These are phyloP conservation scores for Eucalyptus albens DNA, from an alignment of 345 rosid species.

Conservation along the genomic window DNA sequence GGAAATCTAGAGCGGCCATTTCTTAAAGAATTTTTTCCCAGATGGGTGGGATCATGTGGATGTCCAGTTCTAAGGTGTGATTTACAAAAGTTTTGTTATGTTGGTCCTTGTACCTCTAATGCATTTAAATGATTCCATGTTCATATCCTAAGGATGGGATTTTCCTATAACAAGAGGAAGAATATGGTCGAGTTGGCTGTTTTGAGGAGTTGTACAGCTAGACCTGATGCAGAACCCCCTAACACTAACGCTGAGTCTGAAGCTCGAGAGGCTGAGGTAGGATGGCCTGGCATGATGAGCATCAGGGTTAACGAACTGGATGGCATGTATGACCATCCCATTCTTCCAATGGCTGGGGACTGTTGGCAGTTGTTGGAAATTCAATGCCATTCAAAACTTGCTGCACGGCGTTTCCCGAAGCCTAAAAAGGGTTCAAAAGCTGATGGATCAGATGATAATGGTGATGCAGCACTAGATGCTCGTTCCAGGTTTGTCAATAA, in stretches of 20 bases:
- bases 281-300: constrained; percentile 99
- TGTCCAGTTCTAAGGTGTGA: constrained; percentile 83
- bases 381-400: constrained; percentile 92
- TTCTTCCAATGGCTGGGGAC: constrained; percentile 92
- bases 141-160: constrained; percentile 64
- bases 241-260: constrained; percentile 63
- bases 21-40: constrained; percentile 84
- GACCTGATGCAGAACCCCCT: constrained; percentile 41
- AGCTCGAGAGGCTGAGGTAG: constrained; percentile 72
- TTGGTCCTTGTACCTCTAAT: background rate
- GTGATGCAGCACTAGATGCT: constrained; percentile 50
- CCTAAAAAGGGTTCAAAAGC: constrained; percentile 91
- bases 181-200: constrained; percentile 93
- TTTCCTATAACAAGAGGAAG: constrained; percentile 92
- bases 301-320: constrained; percentile 88
- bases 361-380: constrained; percentile 93
- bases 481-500: constrained; percentile 55
- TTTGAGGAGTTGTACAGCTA: constrained; percentile 71
- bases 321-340: constrained; percentile 94
- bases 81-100: background rate
- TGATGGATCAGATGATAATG: constrained; percentile 90
- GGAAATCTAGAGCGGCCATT: constrained; percentile 97
- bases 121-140: background rate
- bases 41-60: constrained; percentile 89
- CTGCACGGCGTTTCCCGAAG: constrained; percentile 85